phyloP scores from a whole-genome alignment of 345 rosid species.

The Bruguiera parviflora region DNA sequence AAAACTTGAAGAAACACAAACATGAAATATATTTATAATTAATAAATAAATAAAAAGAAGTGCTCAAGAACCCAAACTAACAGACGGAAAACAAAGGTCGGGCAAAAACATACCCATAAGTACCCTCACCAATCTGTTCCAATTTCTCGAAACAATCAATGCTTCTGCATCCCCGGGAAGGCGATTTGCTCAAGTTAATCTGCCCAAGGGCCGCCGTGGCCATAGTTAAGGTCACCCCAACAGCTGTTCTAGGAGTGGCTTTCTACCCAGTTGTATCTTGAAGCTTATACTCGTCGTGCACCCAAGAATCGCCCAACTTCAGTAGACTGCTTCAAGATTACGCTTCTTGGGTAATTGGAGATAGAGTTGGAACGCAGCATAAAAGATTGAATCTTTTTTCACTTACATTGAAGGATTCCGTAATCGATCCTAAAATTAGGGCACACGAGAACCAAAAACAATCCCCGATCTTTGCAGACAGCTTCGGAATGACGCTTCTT shows the following conservation, averaged over 20 bases:
- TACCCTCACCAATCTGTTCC: slow-evolving; percentile 85
- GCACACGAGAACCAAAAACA: no score
- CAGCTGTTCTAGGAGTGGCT: not conserved
- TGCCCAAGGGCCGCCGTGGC: slow-evolving; percentile 51
- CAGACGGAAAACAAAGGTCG: not conserved
- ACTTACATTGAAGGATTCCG: no score
- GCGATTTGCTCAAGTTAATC: slow-evolving; percentile 55
- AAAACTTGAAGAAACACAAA: not conserved
- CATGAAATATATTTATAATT: not conserved
- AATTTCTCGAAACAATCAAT: slow-evolving; percentile 76
- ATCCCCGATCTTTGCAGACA: no score
- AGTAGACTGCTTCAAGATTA: no score
- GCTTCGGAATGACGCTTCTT: no score
- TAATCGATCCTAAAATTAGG: no score
- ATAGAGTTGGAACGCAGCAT: no score
- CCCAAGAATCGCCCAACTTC: no score
- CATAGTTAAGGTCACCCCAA: slow-evolving; percentile 22
- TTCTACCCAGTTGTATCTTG: no score
- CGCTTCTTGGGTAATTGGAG: no score
- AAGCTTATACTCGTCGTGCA: no score
- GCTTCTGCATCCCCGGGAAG: slow-evolving; percentile 68
- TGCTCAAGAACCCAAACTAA: not conserved
- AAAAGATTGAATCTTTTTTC: no score
- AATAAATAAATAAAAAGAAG: not conserved
- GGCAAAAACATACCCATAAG: slow-evolving; percentile 53